Evolutionary conservation across 257 asterid genomes (phyloP), one percentile per base, ranked within the genome.

Genomic region (Solanum rostratum): DNA sequence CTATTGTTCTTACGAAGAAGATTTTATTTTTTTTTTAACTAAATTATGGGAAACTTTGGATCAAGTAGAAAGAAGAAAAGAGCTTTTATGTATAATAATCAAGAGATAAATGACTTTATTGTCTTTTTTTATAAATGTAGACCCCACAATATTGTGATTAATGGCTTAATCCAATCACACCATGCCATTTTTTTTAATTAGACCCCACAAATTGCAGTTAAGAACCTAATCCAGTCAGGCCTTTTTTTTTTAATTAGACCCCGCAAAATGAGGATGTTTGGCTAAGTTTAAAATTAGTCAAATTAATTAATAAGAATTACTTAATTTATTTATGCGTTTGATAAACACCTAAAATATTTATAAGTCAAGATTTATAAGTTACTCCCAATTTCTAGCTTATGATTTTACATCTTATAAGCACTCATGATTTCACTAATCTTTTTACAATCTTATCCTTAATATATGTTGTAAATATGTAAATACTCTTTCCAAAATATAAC

Each of bases 51-150:
- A 65, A 73, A 45, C 1, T 83, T 87, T 80, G 46, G 79, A 83
- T 81, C 70, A 87, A 88, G 70, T 81, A 55, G 46, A 83, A 85
- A 66, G 87, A 81, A 83, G 83, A 79, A 46, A 52, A 83, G 57
- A 41, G 49, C 86, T 85, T 87, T 80, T 71, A 49, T 50, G 22
- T 85, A 80, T 84, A 80, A 69, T 76, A 46, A 5, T 59, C 45
- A 57, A 82, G 27, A 20, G 83, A 86, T 62, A 22, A 80, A 82
- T 57, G 85, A 74, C 65, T 85, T 84, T 86, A 53, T 39, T 18
- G 24, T 10, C 29, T 16, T 55, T 33, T n/a, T 84, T 68, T 29
- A 30, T 10, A 81, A 10, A 19, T 41, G 24, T 63, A 8, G 27
- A 13, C 80, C 76, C 80, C 55, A 43, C 80, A 10, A n/a, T 71